Evolutionary conservation across 2,329 filamentous ascomycete genomes (phyloP).

Genomic region (Fusarium devonianum): DNA sequence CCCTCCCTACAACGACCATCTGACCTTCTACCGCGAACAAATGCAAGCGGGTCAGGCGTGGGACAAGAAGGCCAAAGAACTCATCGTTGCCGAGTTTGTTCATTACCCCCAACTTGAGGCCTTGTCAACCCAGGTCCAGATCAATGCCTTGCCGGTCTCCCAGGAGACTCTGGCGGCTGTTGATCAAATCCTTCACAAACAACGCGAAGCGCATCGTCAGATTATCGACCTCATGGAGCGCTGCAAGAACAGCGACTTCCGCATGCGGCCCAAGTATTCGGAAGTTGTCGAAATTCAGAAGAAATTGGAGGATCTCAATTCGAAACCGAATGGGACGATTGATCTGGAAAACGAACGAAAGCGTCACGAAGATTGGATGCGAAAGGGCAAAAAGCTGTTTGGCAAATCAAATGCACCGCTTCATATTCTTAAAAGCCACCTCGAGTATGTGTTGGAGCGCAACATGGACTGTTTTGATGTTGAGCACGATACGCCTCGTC

Average conservation of each 20-base stretch:
- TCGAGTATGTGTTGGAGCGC: conserved; percentile 89
- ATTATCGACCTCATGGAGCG: conserved; percentile 83
- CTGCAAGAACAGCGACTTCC: conserved; percentile 76
- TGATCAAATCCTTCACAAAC: conserved; percentile 93
- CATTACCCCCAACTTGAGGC: conserved; percentile 96
- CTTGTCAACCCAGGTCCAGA: conserved; percentile 80
- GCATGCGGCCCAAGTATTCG: conserved; percentile 82
- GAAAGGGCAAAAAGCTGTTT: conserved; percentile 95
- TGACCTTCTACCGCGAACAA: conserved; percentile 79
- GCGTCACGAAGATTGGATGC: conserved; percentile 98
- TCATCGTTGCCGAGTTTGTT: conserved; percentile 89
- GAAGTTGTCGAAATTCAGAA: conserved; percentile 93
- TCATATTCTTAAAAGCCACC: conserved; percentile 92
- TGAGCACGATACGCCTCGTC: conserved; percentile 80
- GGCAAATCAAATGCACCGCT: conserved; percentile 97
- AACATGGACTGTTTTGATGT: conserved; percentile 94
- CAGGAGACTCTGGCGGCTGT: conserved; percentile 81
- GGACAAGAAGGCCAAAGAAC: conserved; percentile 91
- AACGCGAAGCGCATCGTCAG: conserved; percentile 89
- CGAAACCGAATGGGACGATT: conserved; percentile 87
- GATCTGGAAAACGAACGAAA: conserved; percentile 95
- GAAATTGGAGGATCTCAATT: conserved; percentile 85
- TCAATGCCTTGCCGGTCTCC: conserved; percentile 77
- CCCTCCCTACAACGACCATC: conserved; percentile 79
- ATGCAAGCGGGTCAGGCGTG: conserved; percentile 80